A percentile compares a stretch with the other conserved stretches of the same genome.
Conservation (phyloP, 2,329 filamentous ascomycete genomes). For the Rhytidhysteron rufulum region DNA sequence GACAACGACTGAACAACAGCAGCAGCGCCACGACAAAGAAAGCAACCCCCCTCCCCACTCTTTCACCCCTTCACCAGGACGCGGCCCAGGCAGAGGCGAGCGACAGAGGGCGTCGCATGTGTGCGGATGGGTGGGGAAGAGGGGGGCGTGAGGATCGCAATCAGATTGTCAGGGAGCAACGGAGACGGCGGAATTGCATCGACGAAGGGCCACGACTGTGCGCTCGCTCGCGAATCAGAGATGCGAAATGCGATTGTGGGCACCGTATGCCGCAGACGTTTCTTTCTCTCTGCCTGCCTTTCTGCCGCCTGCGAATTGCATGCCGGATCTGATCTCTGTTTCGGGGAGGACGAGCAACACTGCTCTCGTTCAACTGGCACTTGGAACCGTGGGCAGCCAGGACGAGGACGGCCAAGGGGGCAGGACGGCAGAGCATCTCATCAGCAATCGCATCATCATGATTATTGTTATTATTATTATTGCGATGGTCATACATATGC, state of each 20-base stretch:
- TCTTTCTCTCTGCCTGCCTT: no score
- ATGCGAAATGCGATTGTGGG: not conserved
- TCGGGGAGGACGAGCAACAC: not conserved
- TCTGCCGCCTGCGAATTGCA: not conserved
- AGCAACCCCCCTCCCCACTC: not conserved
- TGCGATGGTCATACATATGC: no score
- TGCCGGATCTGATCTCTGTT: not conserved
- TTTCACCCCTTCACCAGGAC: not conserved
- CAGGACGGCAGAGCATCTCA: no score
- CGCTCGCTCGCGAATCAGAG: not conserved
- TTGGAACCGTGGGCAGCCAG: no score
- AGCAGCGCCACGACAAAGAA: not conserved
- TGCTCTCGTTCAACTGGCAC: no score
- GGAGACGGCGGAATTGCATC: not conserved
- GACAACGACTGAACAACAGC: not conserved
- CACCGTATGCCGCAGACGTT: no score
- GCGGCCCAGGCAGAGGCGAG: no score
- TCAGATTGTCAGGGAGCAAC: not conserved
- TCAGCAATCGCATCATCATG: no score
- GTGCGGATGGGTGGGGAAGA: no score
- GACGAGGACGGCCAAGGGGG: no score
- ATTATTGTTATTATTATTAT: no score
- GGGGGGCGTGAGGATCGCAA: not conserved
- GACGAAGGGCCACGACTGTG: not conserved
- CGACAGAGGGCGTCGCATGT: no score